A percentile compares a stretch with the other conserved stretches of the same genome.
phyloP scores from a whole-genome alignment of 2,329 filamentous ascomycete species.

The Sporothrix pallida region DNA sequence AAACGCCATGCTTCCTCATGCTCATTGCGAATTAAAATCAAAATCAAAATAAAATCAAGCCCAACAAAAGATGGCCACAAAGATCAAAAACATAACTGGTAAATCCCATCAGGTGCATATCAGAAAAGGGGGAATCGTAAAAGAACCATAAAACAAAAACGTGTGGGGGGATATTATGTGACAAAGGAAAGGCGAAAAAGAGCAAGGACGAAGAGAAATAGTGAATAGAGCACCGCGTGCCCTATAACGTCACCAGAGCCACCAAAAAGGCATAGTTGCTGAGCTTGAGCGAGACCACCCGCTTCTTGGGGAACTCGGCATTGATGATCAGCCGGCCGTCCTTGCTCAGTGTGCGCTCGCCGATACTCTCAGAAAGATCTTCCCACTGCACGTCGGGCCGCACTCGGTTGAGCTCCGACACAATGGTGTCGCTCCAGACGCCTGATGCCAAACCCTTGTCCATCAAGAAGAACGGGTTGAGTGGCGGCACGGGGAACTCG shows the following conservation, averaged over 20 bases:
- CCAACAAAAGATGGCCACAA: neutral
- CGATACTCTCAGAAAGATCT: conserved; percentile 68
- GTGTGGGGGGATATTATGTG: conserved; percentile 18
- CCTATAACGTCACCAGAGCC: conserved; percentile 37
- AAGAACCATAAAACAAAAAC: conserved; percentile 25
- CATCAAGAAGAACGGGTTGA: conserved; percentile 76
- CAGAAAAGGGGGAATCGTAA: neutral
- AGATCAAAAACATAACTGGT: too few relatives aligned
- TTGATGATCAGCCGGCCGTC: conserved; percentile 63
- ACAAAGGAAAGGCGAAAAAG: neutral
- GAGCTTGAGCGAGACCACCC: conserved; percentile 62
- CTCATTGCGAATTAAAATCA: neutral
- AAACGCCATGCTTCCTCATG: conserved; percentile 30
- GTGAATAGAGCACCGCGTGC: conserved; percentile 39
- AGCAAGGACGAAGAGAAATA: neutral
- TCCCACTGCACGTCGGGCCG: conserved; percentile 65
- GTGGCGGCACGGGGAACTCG: conserved; percentile 70
- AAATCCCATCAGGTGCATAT: neutral
- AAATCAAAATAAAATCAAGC: neutral
- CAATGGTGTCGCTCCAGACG: conserved; percentile 73
- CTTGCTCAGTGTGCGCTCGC: conserved; percentile 63
- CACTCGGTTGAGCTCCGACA: conserved; percentile 63
- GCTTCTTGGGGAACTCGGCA: conserved; percentile 59
- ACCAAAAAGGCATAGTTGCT: conserved; percentile 62
- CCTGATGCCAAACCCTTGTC: conserved; percentile 66